Conservation (phyloP, 371 early-diverging fungal species). For the Saksenaea oblongispora region DNA sequence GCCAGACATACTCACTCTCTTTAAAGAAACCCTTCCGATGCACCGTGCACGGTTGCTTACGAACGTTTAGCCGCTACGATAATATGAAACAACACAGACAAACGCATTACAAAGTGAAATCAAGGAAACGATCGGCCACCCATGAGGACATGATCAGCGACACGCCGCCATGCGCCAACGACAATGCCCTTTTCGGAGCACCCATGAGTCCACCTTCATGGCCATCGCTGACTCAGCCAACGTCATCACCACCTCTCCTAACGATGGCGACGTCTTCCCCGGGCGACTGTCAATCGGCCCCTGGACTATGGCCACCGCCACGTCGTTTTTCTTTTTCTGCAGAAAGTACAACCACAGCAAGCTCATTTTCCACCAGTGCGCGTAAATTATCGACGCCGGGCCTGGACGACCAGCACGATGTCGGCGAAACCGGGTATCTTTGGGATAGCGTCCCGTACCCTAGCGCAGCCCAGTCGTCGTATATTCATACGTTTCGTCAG, state of each 20-base stretch:
- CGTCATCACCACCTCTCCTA: not conserved
- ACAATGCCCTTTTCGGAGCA: not conserved
- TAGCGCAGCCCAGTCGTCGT: not conserved
- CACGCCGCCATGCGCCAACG: not conserved
- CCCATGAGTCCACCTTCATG: not conserved
- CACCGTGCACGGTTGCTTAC: slow-evolving; percentile 52
- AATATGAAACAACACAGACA: slow-evolving; percentile 69
- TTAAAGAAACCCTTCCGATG: slow-evolving; percentile 57
- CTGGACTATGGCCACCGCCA: not conserved
- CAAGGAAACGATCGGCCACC: not conserved
- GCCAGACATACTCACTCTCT: not conserved
- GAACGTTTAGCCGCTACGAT: slow-evolving; percentile 62
- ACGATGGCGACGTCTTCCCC: not conserved
- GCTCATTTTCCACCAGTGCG: not conserved
- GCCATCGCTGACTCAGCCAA: not conserved
- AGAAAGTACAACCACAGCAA: not conserved
- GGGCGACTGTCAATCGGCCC: not conserved
- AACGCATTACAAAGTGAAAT: slow-evolving; percentile 37
- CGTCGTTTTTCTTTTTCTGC: not conserved
- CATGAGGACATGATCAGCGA: not conserved
- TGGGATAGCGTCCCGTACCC: not conserved
- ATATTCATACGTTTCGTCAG: not conserved
- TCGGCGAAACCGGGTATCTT: not conserved
- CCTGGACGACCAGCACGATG: not conserved
- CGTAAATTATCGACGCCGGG: not conserved